Base-by-base conservation (phyloP, 768 basidiomycete genomes). In the Collybia mongolica region DNA sequence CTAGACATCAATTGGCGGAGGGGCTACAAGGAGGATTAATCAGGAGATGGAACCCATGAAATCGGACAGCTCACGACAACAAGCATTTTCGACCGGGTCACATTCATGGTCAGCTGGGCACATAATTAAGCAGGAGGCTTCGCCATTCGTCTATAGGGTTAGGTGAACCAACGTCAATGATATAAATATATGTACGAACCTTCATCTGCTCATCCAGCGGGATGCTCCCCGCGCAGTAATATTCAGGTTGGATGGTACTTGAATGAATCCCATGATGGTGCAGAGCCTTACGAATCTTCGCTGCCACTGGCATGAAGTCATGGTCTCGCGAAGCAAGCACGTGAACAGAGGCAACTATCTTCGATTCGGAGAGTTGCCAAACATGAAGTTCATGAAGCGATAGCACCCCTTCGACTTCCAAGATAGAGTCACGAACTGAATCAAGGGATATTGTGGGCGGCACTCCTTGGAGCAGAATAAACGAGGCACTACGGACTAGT, bases 351-450 rank as follows among this genome's bases (percentile, higher is more conserved):
- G 95, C 95, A 38, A 99, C 88, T 48, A 94, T 84, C 65, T 97
- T 98, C 49, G 81, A 84, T 70, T 99, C 97, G 8, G 93, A 95
- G 42, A 99, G 80, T 61, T 96, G 93, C 97, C 97, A 99, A 46
- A 98, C 83, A 69, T 99, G 97, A 22, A 99, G 77, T 63, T 98
- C 93, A 60, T 98, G 97, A 23, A 98, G 59, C 19, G 89, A 90
- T 46, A 86, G 69, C 22, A 95, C 97, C 42, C 97, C 96, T 3
- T 88, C 79, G 20, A 98, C 89, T 3, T 72, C 72, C 12, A 89
- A 74, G 49, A 99, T 96, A 4, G 88, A 83, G n/a, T 74, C 69
- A 40, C 88, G 83, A 17, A 98, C 88, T 56, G 86, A 83, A n/a
- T 96, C 93, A 18, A 98, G 76, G 1, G 93, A 93, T 23, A 99